Evolutionary conservation across 2,329 filamentous ascomycete genomes (phyloP), one percentile per base, ranked within the genome.

Genomic region (Fusarium sarcochroum): DNA sequence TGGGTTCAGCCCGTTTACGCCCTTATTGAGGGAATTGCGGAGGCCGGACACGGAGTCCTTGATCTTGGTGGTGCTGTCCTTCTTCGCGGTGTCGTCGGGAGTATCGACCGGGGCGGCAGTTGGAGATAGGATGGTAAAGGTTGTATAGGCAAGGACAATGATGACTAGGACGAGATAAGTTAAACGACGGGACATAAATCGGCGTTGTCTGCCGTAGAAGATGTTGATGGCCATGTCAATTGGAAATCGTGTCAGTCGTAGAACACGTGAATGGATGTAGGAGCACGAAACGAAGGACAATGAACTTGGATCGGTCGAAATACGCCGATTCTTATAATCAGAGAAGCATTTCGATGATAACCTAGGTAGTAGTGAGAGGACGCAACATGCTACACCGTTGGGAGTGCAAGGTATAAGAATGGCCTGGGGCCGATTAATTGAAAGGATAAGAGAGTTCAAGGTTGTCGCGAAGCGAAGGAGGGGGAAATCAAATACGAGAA

Each of bases 131-230:
- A 83, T 84, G 65, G 86, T 82, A 66, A 89, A 78, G 50, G 88
- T 83, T 69, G 86, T 80, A 58, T 89, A 72, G 60, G 85, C 86
- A 68, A 89, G 85, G 38, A 88, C 66, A 61, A 84, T 81, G 45
- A 90, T 78, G 55, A 79, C 75, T 57, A 83, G 78, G 40, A 90
- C 79, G 21, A 89, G 78, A 52, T 86, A 75, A 18, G 84, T 84
- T 66, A 89, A 77, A 55, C 85, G 86, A 46, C 86, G 85, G 21
- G 86, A 80, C 44, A 81, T 79, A 59, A 89, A 77, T 53, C 84
- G 83, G 66, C 88, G 72, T 17, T 83, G 81, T 51, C 83, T 80
- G 51, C 85, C 85, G 51, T 84, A 82, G 41, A 87, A 44, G 18
- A 70, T 60, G 40, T 73, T 66, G 60, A 73, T 74, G 18, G 72